Conservation (phyloP, 1,284 basidiomycete genomes). For the Cutaneotrichosporon arboriforme region DNA sequence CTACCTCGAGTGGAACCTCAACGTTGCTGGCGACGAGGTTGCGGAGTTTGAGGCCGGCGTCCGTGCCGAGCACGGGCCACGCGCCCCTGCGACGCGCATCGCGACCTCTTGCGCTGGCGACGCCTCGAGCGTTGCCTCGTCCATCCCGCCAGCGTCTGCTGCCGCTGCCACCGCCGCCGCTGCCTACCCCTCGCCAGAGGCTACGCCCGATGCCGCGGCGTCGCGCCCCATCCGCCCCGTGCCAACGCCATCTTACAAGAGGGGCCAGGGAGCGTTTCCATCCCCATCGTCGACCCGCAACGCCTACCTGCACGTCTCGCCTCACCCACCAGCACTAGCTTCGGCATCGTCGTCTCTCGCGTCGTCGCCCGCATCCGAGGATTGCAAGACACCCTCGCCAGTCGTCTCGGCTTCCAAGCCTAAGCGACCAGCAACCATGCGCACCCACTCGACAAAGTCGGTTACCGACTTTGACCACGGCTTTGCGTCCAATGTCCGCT, state of each 20-base stretch:
- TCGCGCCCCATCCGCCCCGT: conserved; percentile 38
- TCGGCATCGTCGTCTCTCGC: conserved; percentile 39
- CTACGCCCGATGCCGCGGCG: conserved; percentile 35
- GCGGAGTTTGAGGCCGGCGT: conserved; percentile 37
- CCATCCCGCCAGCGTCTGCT: background rate
- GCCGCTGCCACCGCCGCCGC: conserved; percentile 5
- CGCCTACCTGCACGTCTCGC: conserved; percentile 17
- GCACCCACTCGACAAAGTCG: conserved; percentile 6
- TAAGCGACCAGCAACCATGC: conserved; percentile 10
- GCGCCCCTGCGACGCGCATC: conserved; percentile 16
- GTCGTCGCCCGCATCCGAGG: conserved; percentile 43
- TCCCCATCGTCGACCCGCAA: conserved; percentile 11
- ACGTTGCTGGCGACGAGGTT: conserved; percentile 41
- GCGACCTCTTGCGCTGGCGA: conserved; percentile 10
- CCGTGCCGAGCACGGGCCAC: conserved; percentile 37
- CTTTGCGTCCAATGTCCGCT: conserved; percentile 6
- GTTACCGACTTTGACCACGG: conserved; percentile 15
- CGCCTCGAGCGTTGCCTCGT: conserved; percentile 10
- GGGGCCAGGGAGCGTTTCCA: conserved; percentile 8
- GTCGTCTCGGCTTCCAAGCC: conserved; percentile 26
- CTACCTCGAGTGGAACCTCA: conserved; percentile 83
- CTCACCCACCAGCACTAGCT: conserved; percentile 33
- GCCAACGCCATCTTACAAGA: conserved; percentile 20
- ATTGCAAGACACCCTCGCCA: conserved; percentile 46
- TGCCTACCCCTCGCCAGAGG: conserved; percentile 44